These are phyloP conservation scores for Chenopodium formosanum DNA, from an alignment of 148 eudicot genomes.

Conservation along the genomic window DNA sequence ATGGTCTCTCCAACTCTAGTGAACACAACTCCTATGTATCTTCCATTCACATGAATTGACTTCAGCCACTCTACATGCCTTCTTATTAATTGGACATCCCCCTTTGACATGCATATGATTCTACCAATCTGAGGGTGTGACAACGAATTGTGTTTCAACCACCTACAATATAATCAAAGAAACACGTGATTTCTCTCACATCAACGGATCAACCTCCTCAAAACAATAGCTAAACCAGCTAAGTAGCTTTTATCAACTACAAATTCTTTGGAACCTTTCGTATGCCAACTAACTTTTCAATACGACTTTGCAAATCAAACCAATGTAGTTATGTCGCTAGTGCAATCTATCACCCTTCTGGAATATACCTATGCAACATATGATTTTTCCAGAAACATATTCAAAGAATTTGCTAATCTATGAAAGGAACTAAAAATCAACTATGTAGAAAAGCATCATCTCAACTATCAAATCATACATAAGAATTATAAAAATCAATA, in stretches of 20 bases:
- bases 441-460: not conserved
- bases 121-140: slow-evolving; percentile 86
- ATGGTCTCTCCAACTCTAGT: slow-evolving; percentile 59
- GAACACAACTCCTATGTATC: slow-evolving; percentile 68
- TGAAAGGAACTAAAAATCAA: not conserved
- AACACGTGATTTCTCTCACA: slow-evolving; percentile 2
- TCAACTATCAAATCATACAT: not conserved
- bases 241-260: not conserved
- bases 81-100: slow-evolving; percentile 55
- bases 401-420: not conserved
- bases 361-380: not conserved
- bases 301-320: not conserved
- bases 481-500: not conserved
- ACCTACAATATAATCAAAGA: slow-evolving; percentile 49
- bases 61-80: slow-evolving; percentile 65
- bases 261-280: not conserved
- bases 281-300: not conserved
- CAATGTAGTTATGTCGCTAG: no score
- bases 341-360: no score
- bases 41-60: slow-evolving; percentile 67
- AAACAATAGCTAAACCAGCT: not conserved
- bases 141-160: slow-evolving; percentile 83
- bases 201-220: not conserved
- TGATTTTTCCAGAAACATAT: not conserved
- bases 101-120: slow-evolving; percentile 72